Evolutionary conservation across 1,284 basidiomycete species (phyloP).

Genomic region (Cutaneotrichosporon sp.): DNA sequence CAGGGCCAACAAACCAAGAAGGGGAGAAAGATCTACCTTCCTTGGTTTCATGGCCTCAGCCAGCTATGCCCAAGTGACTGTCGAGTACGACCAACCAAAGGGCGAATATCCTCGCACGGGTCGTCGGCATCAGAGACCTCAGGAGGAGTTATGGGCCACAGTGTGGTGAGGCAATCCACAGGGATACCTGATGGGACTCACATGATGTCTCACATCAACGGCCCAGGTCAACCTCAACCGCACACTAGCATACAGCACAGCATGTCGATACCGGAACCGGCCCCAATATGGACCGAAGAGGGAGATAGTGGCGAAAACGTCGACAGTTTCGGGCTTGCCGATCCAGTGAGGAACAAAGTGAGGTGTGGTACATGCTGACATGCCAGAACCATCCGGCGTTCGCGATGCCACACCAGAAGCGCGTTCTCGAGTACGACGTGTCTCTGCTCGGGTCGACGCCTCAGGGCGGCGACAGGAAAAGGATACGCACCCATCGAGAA

Average conservation of each 20-base stretch:
- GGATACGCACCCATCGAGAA: constrained; percentile 12
- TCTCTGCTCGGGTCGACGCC: constrained; percentile 10
- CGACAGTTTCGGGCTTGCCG: constrained; percentile 34
- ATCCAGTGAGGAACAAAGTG: constrained; percentile 27
- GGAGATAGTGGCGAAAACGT: constrained; percentile 24
- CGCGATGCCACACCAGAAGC: constrained; percentile 27
- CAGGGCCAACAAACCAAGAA: constrained; percentile 34
- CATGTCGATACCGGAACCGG: constrained; percentile 14
- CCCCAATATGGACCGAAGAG: constrained; percentile 16
- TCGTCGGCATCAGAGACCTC: constrained; percentile 25
- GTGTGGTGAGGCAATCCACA: constrained; percentile 1
- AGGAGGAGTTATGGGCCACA: constrained; percentile 12
- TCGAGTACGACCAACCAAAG: constrained; percentile 11
- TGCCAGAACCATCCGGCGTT: constrained; percentile 19
- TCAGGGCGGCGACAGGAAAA: constrained; percentile 17
- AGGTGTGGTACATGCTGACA: constrained; percentile 1
- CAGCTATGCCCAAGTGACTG: constrained; percentile 34
- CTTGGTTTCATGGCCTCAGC: constrained; percentile 38
- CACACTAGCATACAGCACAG: constrained; percentile 19
- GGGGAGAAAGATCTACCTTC: constrained; percentile 42
- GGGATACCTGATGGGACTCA: background rate
- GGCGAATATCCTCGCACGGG: constrained; percentile 22
- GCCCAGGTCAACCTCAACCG: constrained; percentile 11
- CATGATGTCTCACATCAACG: constrained; percentile 7
- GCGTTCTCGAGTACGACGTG: constrained; percentile 20